Conservation (phyloP, 179 eudicot genomes). For the Silene coronaria region DNA sequence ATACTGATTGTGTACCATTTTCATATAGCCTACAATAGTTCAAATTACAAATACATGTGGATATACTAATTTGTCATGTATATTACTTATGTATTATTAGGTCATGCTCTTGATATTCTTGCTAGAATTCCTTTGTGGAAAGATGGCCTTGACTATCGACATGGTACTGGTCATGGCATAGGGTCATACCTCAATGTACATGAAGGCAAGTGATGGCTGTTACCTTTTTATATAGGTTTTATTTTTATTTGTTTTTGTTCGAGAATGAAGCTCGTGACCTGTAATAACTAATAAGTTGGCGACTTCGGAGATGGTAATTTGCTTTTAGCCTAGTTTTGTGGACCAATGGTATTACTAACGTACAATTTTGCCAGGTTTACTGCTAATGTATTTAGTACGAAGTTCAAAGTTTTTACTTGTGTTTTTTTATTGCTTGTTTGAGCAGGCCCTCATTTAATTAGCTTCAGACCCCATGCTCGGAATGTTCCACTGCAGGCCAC, state of each 20-base stretch:
- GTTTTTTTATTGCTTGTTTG: constrained; percentile 18
- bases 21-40: background rate
- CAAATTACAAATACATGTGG: background rate
- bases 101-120: constrained; percentile 79
- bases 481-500: constrained; percentile 76
- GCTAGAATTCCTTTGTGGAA: constrained; percentile 94
- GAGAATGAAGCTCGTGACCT: background rate
- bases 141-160: constrained; percentile 91
- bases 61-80: constrained; percentile 1
- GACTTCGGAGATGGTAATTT: background rate
- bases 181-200: constrained; percentile 91
- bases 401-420: background rate
- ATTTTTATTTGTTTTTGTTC: background rate
- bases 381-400: background rate
- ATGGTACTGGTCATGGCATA: constrained; percentile 95
- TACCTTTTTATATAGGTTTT: background rate
- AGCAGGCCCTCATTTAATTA: constrained; percentile 76
- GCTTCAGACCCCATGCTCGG: constrained; percentile 73
- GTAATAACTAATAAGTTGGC: background rate
- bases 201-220: constrained; percentile 58
- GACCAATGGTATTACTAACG: background rate
- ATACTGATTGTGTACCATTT: background rate
- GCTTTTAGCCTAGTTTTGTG: constrained; percentile 1
- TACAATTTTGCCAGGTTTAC: background rate
- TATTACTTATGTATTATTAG: constrained; percentile 26